Base-by-base conservation (phyloP, 176 grass and related monocot genomes). In the Carex parvula region DNA sequence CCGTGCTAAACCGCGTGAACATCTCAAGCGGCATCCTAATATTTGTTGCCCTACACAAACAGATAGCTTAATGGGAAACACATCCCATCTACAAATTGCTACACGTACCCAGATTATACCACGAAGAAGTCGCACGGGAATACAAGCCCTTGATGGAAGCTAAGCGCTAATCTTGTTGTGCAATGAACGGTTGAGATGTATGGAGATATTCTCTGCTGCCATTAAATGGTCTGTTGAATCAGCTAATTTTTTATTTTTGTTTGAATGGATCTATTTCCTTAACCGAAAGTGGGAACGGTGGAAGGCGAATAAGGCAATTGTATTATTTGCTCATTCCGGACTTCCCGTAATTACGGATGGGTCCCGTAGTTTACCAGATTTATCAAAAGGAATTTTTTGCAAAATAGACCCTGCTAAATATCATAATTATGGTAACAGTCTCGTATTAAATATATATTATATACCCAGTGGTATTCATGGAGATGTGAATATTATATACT, bases 331-430 rank as follows among this genome's bases (percentile, higher is more conserved):
- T 26, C 24, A 2, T 56, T 55, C 50, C 73, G 22, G 50, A 56
- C 73, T 56, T 54, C 14, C 50, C 11, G 73, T 77, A 77, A 77
- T 77, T 77, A 77, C 22, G 73, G 73, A 77, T 77, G 22, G 73
- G 5, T 13, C 50, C 50, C 48, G 6, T 0, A 24, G 32, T 44
- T 55, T 77, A 53, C 70, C 46, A 14, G 20, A 53, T 74, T 74
- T 24, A 50, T 26, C 5, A 50, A 48, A n/a, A 52, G 22, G 26
- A 14, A 12, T 3, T 50, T 52, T 18, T 55, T 77, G 22, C 50
- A 77, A 4, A 56, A 56, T 56, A 3, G 8, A 16, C 21, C 73
- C 73, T 21, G 0, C 2, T 3, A 55, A 77, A 8, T 55, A 54
- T 15, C 1, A 30, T 55, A 30, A 17, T 41, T 39, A 6, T 29